These are phyloP conservation scores for Aleurites moluccanus DNA, from an alignment of 441 rosid genomes.

Conservation along the genomic window DNA sequence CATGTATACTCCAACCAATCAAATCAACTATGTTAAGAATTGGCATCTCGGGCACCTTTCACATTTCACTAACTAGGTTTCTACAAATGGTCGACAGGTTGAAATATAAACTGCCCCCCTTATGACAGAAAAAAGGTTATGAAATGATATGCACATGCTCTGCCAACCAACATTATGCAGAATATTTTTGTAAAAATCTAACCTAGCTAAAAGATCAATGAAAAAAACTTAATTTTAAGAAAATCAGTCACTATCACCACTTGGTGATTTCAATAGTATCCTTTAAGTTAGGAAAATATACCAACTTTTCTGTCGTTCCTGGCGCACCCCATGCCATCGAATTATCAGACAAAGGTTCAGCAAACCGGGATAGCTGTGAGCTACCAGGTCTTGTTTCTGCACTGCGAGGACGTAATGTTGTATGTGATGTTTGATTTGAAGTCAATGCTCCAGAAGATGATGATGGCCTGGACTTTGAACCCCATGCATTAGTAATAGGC, in stretches of 20 bases:
- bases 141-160: neutral
- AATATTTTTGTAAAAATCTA: neutral
- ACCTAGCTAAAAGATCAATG: neutral
- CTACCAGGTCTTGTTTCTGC: conserved; percentile 99
- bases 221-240: neutral
- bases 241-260: neutral
- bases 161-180: neutral
- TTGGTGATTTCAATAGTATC: neutral
- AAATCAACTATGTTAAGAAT: neutral
- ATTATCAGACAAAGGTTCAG: conserved; percentile 71
- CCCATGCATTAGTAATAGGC: conserved; percentile 57
- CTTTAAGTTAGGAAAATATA: conserved; percentile 35
- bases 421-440: conserved; percentile 66
- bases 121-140: neutral
- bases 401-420: conserved; percentile 86
- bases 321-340: conserved; percentile 56
- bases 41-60: neutral
- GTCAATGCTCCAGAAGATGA: conserved; percentile 89
- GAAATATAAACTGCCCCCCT: neutral
- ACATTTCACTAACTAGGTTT: neutral
- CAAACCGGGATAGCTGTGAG: conserved; percentile 95
- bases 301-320: conserved; percentile 63
- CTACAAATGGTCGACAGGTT: neutral
- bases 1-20: neutral
- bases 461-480: conserved; percentile 87